A percentile compares a stretch with the other conserved stretches of the same genome.
Conservation (phyloP, 805 yeast genomes). For the Metschnikowia baotianmanensis region DNA sequence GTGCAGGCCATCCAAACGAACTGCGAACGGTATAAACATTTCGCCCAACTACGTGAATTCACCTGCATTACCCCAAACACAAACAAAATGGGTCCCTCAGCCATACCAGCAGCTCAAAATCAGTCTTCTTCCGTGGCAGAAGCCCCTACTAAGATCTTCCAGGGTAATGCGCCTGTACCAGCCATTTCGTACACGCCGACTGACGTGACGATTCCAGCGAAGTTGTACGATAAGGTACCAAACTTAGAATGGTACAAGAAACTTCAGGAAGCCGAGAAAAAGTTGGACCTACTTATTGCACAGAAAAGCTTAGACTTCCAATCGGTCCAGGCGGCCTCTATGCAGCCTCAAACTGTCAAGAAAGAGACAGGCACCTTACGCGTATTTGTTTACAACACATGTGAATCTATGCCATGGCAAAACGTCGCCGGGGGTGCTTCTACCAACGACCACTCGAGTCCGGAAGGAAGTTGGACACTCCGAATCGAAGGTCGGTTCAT, state of each 20-base stretch:
- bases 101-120: slow-evolving; percentile 19
- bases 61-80: not conserved
- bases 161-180: slow-evolving; percentile 32
- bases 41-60: slow-evolving; percentile 7
- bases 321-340: slow-evolving; percentile 49
- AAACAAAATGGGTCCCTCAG: slow-evolving; percentile 19
- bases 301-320: slow-evolving; percentile 84
- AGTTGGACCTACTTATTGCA: slow-evolving; percentile 75
- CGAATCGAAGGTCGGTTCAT: slow-evolving; percentile 84
- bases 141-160: slow-evolving; percentile 28
- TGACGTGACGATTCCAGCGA: slow-evolving; percentile 38
- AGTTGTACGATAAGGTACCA: slow-evolving; percentile 48
- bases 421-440: slow-evolving; percentile 26
- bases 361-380: slow-evolving; percentile 63
- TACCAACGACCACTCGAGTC: slow-evolving; percentile 12
- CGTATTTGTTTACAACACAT: slow-evolving; percentile 76
- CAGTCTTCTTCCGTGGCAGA: slow-evolving; percentile 22
- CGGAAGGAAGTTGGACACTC: slow-evolving; percentile 72
- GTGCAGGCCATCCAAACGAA: slow-evolving; percentile 6
- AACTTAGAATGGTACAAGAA: slow-evolving; percentile 71
- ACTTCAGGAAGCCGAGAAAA: slow-evolving; percentile 76
- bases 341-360: slow-evolving; percentile 36
- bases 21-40: slow-evolving; percentile 14
- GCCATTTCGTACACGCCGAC: slow-evolving; percentile 43
- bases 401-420: slow-evolving; percentile 88